phyloP scores from a whole-genome alignment of 2,329 filamentous ascomycete genomes.

The Sphaerulina musiva region DNA sequence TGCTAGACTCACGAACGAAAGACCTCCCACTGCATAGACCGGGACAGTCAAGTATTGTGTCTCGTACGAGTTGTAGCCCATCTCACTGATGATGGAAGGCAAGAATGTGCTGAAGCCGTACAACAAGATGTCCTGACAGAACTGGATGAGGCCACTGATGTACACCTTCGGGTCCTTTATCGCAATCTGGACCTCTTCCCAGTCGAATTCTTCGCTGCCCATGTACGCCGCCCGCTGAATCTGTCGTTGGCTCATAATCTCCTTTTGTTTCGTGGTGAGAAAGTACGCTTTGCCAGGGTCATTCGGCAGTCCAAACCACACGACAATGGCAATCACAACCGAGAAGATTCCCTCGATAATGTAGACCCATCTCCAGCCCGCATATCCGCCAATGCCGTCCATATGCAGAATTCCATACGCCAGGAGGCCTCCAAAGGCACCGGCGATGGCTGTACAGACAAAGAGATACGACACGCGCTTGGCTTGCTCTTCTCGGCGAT shows the following conservation, averaged over 20 bases:
- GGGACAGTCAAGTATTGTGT: constrained; percentile 44
- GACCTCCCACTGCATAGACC: constrained; percentile 21
- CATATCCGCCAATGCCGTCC: constrained; percentile 54
- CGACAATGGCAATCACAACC: constrained; percentile 21
- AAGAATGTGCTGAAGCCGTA: constrained; percentile 38
- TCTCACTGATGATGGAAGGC: constrained; percentile 16
- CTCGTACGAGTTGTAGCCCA: constrained; percentile 40
- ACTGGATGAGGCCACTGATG: constrained; percentile 45
- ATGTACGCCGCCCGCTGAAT: constrained; percentile 47
- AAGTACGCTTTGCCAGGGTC: constrained; percentile 42
- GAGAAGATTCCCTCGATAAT: constrained; percentile 31
- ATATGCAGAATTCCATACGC: constrained; percentile 58
- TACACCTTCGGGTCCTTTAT: constrained; percentile 48
- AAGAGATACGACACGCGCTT: constrained; percentile 39
- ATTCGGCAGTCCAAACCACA: constrained; percentile 34
- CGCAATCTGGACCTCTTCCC: constrained; percentile 45
- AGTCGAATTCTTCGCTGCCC: constrained; percentile 46
- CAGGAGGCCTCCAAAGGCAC: constrained; percentile 35
- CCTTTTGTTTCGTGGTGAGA: constrained; percentile 42
- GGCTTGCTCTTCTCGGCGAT: constrained; percentile 41
- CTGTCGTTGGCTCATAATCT: constrained; percentile 40
- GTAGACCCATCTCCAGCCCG: constrained; percentile 39
- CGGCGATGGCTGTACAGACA: constrained; percentile 37
- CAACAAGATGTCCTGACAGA: constrained; percentile 46
- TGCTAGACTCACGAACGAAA: constrained; percentile 10